Base-by-base conservation (phyloP, 352 stramenopile genomes). In the Phytophthora cryptogea region DNA sequence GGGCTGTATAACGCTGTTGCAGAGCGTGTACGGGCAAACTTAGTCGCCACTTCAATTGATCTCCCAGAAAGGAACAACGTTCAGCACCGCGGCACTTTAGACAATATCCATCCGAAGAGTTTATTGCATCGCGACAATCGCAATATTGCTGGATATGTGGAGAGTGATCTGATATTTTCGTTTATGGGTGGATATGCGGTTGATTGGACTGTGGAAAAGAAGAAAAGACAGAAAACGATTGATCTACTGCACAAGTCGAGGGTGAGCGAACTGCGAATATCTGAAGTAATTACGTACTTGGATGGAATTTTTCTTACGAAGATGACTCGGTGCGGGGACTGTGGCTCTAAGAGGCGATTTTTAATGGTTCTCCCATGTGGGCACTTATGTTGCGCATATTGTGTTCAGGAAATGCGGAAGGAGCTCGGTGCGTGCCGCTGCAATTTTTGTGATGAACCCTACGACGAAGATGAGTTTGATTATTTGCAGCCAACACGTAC, bases 331-430 rank as follows among this genome's bases (percentile, higher is more conserved):
- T 98, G 93, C 59, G 67, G 68, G 14, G 60, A 69, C 13, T 98
- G 93, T 57, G 66, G 63, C 6, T 56, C 86, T 0, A 40, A 88
- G 9, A 51, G 97, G 3, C 84, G 87, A 36, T 75, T 90, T 30
- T 59, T 98, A 0, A 88, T 97, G 69, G 57, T 98, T 13, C 65
- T 97, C 3, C 90, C 92, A 11, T 98, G 95, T 63, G 90, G 88
- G 2, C 69, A 96, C 61, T 68, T 98, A 5, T 78, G 94, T 39
- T 98, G 95, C 54, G 86, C 88, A 2, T 88, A 97, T 54, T 98
- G 93, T 49, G 68, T 96, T 2, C 78, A 97, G 54, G 76, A 80
- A 8, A 55, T 63, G 2, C 59, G 59, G 17, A 42, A 60, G 10
- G 54, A 65, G 11, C 27, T 54, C 1, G 54, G 40, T 9, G 47